Percentiles rank a stretch among this genome's conserved stretches.
phyloP scores from a whole-genome alignment of 805 yeast species.

The Lipomyces starkeyi region DNA sequence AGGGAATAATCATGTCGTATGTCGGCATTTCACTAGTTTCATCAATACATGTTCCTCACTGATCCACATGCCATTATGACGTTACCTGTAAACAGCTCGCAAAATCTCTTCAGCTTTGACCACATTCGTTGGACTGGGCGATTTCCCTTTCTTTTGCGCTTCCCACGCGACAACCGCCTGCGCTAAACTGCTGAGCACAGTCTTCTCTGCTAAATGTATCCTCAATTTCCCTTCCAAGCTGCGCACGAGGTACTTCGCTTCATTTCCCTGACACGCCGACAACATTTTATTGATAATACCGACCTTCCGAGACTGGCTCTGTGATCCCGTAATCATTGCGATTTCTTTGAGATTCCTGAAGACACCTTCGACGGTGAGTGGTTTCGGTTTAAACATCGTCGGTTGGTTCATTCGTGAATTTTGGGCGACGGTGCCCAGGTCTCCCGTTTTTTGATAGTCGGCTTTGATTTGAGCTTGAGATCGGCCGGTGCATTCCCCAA shows the following conservation, averaged over 20 bases:
- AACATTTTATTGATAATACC: constrained; percentile 80
- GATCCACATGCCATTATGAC: not conserved
- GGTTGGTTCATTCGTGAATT: constrained; percentile 84
- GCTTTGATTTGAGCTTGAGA: constrained; percentile 69
- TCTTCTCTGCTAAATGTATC: constrained; percentile 92
- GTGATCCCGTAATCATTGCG: constrained; percentile 77
- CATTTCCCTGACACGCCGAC: constrained; percentile 82
- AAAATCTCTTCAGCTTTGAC: constrained; percentile 76
- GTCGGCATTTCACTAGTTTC: constrained; percentile 82
- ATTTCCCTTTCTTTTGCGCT: constrained; percentile 43
- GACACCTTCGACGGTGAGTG: constrained; percentile 74
- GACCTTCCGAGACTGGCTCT: constrained; percentile 80
- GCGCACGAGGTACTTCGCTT: constrained; percentile 88
- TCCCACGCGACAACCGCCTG: constrained; percentile 80
- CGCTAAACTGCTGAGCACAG: constrained; percentile 81
- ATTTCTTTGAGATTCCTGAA: constrained; percentile 76
- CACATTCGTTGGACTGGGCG: constrained; percentile 53
- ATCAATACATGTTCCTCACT: not conserved
- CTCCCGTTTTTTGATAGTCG: constrained; percentile 83
- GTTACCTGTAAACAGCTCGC: constrained; percentile 65
- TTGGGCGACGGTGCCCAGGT: constrained; percentile 87
- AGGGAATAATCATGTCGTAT: constrained; percentile 75
- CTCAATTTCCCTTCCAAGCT: constrained; percentile 91
- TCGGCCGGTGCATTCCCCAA: constrained; percentile 89
- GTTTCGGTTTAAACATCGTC: constrained; percentile 89